These are phyloP conservation scores for Tetrahymena thermophila DNA, from an alignment of 73 alveolate genomes.

Conservation along the genomic window DNA sequence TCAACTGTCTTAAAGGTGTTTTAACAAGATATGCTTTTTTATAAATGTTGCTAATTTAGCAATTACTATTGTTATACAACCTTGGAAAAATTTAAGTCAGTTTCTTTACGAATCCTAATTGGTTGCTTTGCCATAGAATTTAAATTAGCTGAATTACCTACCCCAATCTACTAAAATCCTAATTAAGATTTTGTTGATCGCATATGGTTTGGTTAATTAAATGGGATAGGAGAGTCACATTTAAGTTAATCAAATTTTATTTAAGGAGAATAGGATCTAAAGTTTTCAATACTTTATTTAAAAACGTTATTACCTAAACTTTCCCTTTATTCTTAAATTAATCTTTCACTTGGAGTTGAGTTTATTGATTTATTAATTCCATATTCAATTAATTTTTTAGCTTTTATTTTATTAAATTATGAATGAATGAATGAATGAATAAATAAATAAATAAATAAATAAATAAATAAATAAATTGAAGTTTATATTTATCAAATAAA, in stretches of 20 bases:
- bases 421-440: not conserved
- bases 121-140: not conserved
- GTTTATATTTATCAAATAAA: too few species aligned
- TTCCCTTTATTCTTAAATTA: not conserved
- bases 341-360: not conserved
- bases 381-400: not conserved
- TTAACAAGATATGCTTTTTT: not conserved
- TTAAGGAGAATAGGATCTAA: not conserved
- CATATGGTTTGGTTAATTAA: not conserved
- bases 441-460: not conserved
- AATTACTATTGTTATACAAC: not conserved
- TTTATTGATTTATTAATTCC: not conserved
- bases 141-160: not conserved
- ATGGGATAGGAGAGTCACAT: not conserved
- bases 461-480: too few species aligned
- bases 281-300: not conserved
- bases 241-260: not conserved
- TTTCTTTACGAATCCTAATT: not conserved
- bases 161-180: not conserved
- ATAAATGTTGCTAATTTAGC: not conserved
- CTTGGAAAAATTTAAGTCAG: not conserved
- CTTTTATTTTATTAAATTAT: not conserved
- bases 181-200: not conserved
- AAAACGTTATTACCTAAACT: not conserved
- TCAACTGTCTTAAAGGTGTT: not conserved